phyloP scores from a whole-genome alignment of 1,139 yeast genomes.

The Candida pseudoviswanathii region DNA sequence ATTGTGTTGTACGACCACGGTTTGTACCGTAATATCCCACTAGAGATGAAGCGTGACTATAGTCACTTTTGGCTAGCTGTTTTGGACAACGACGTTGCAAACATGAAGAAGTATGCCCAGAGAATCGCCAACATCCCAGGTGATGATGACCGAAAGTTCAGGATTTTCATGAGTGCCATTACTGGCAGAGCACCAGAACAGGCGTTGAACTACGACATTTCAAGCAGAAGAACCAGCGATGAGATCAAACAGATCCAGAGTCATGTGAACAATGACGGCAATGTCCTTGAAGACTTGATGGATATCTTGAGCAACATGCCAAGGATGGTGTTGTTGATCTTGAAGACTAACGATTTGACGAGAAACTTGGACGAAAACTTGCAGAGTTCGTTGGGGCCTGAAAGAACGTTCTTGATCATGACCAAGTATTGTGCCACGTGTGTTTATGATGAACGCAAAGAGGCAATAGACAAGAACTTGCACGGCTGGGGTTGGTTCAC shows the following conservation, averaged over 20 bases:
- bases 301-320: slow-evolving; percentile 79
- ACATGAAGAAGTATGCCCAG: slow-evolving; percentile 73
- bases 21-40: slow-evolving; percentile 80
- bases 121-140: slow-evolving; percentile 80
- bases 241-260: slow-evolving; percentile 63
- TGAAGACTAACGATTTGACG: slow-evolving; percentile 93
- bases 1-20: slow-evolving; percentile 95
- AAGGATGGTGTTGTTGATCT: slow-evolving; percentile 75
- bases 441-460: slow-evolving; percentile 67
- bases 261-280: slow-evolving; percentile 57
- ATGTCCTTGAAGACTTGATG: slow-evolving; percentile 77
- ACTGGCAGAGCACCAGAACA: slow-evolving; percentile 72
- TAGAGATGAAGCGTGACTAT: slow-evolving; percentile 76
- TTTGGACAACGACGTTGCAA: slow-evolving; percentile 64
- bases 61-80: slow-evolving; percentile 93
- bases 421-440: slow-evolving; percentile 86
- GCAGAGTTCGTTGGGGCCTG: slow-evolving; percentile 83
- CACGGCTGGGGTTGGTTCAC: slow-evolving; percentile 38
- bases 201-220: slow-evolving; percentile 50
- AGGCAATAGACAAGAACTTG: slow-evolving; percentile 33
- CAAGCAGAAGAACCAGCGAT: slow-evolving; percentile 59
- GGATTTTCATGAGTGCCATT: slow-evolving; percentile 87
- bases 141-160: slow-evolving; percentile 65
- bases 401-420: slow-evolving; percentile 84
- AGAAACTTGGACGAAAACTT: slow-evolving; percentile 84